phyloP scores from a whole-genome alignment of 2,329 filamentous ascomycete species.

The Claviceps quebecensis region DNA sequence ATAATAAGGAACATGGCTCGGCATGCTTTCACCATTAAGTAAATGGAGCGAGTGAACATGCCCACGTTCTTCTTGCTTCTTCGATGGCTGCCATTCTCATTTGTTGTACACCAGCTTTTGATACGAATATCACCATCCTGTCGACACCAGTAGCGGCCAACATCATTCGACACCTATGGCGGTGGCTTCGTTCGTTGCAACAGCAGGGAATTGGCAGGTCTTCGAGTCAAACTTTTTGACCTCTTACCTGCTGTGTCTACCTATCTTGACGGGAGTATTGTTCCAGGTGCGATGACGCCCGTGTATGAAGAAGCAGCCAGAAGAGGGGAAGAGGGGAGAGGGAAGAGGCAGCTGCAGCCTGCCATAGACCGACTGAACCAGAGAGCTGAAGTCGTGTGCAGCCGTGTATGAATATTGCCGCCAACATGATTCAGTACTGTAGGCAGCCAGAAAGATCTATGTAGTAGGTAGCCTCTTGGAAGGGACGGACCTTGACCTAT shows the following conservation, averaged over 20 bases:
- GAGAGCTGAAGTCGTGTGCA: background rate
- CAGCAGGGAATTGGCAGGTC: too few species aligned
- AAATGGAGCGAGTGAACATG: background rate
- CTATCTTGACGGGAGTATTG: background rate
- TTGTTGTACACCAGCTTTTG: background rate
- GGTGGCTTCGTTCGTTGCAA: too few species aligned
- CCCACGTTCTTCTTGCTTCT: background rate
- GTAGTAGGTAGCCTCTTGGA: background rate
- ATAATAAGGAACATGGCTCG: background rate
- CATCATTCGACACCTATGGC: background rate
- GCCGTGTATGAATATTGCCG: background rate
- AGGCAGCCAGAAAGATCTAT: background rate
- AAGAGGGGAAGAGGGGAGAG: background rate
- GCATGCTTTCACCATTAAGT: background rate
- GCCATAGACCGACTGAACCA: background rate
- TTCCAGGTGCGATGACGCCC: background rate
- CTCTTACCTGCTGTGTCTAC: too few species aligned
- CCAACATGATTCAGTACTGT: background rate
- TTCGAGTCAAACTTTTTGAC: too few species aligned
- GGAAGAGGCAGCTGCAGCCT: background rate
- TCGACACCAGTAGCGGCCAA: background rate
- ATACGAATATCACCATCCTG: background rate
- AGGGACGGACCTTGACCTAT: background rate
- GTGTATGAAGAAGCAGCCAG: background rate
- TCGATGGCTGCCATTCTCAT: too few species aligned